Evolutionary conservation across 805 yeast genomes (phyloP).

Genomic region (Saccharomyces eubayanus): DNA sequence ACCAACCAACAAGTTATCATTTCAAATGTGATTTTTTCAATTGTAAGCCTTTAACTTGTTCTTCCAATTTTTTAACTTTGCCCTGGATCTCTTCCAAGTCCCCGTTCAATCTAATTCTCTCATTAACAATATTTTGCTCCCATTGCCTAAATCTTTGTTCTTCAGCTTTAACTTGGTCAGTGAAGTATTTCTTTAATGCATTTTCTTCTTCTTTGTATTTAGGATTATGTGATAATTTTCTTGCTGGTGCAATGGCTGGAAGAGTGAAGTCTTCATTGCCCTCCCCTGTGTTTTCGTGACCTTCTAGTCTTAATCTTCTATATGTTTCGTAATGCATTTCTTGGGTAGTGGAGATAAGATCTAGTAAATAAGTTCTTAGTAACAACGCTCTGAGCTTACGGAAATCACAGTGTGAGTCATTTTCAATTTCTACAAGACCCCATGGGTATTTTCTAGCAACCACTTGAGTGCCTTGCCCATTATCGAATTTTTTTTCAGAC

Average conservation of each 20-base stretch:
- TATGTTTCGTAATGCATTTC: constrained; percentile 75
- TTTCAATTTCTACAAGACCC: constrained; percentile 85
- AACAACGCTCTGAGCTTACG: constrained; percentile 70
- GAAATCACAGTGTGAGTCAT: constrained; percentile 79
- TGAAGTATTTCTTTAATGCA: constrained; percentile 84
- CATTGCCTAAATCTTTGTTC: constrained; percentile 97
- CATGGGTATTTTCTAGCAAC: constrained; percentile 83
- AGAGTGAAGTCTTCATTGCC: constrained; percentile 23
- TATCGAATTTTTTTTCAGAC: constrained; percentile 61
- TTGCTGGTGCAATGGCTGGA: constrained; percentile 36
- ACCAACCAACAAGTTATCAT: constrained; percentile 24
- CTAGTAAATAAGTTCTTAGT: constrained; percentile 76
- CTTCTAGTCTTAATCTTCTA: constrained; percentile 63
- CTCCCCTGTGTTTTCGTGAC: constrained; percentile 22
- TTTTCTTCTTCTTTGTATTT: constrained; percentile 95
- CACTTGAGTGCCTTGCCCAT: constrained; percentile 53
- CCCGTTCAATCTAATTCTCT: constrained; percentile 86
- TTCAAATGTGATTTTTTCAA: constrained; percentile 32
- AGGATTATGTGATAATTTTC: constrained; percentile 65
- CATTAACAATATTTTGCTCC: constrained; percentile 94
- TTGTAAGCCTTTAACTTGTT: constrained; percentile 58
- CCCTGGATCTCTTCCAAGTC: constrained; percentile 86
- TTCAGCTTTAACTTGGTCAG: constrained; percentile 93
- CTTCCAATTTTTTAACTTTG: constrained; percentile 65
- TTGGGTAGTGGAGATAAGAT: constrained; percentile 68